Evolutionary conservation across 2,329 filamentous ascomycete species (phyloP).

Genomic region (Emergomyces orientalis): DNA sequence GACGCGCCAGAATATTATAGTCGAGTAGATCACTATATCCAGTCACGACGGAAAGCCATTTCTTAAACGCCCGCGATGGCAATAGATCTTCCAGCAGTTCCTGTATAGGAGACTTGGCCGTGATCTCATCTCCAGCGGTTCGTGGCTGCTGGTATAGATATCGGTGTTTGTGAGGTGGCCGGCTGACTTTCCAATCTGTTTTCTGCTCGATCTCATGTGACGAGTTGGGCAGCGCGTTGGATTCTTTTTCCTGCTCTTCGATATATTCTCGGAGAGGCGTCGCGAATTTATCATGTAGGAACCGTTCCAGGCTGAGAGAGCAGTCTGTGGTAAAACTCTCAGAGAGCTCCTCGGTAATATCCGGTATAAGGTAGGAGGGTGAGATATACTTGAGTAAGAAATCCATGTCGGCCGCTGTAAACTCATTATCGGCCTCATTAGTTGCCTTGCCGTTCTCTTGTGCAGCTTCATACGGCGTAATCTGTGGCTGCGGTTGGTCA

Average conservation of each 20-base stretch:
- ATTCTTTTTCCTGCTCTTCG: conserved; percentile 50
- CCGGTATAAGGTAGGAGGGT: conserved; percentile 82
- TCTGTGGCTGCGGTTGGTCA: conserved; percentile 62
- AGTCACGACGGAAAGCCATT: conserved; percentile 81
- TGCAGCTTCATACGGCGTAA: conserved; percentile 39
- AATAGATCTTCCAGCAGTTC: conserved; percentile 75
- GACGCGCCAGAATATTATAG: conserved; percentile 69
- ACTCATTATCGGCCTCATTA: conserved; percentile 38
- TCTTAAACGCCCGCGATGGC: conserved; percentile 74
- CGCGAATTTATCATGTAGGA: conserved; percentile 71
- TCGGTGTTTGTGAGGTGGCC: conserved; percentile 89
- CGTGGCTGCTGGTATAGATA: conserved; percentile 66
- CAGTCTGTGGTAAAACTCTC: conserved; percentile 75
- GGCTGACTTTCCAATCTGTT: conserved; percentile 63
- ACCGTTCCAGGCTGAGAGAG: conserved; percentile 68
- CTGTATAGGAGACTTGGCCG: conserved; percentile 52
- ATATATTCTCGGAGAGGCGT: conserved; percentile 62
- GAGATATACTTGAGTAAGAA: conserved; percentile 86
- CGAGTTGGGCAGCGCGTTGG: conserved; percentile 32
- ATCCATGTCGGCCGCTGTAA: conserved; percentile 72
- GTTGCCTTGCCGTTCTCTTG: conserved; percentile 26
- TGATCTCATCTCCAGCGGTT: conserved; percentile 35
- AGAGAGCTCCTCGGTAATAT: conserved; percentile 73
- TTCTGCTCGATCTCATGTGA: conserved; percentile 50
- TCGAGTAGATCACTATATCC: conserved; percentile 57